phyloP scores from a whole-genome alignment of 2,329 filamentous ascomycete species.

The Diplodia sapinea region DNA sequence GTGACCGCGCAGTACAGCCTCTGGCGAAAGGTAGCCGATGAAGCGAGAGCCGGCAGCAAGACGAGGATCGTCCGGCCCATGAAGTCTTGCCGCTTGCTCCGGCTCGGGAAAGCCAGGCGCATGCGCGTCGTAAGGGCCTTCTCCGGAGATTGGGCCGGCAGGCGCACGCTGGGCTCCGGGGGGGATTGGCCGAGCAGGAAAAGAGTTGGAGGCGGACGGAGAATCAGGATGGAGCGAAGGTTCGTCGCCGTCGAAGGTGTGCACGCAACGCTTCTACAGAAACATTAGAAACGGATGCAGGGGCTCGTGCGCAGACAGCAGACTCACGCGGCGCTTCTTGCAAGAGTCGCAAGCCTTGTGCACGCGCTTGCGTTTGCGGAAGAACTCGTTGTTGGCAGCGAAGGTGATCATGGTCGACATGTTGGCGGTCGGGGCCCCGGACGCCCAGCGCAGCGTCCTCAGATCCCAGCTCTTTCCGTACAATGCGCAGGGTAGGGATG shows the following conservation, averaged over 20 bases:
- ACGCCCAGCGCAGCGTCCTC: neutral
- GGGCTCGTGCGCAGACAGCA: slow-evolving; percentile 5
- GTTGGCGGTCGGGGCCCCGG: neutral
- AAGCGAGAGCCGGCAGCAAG: slow-evolving; percentile 46
- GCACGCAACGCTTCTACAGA: slow-evolving; percentile 50
- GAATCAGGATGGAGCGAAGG: slow-evolving; percentile 32
- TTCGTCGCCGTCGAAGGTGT: slow-evolving; percentile 49
- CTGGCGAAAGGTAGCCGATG: slow-evolving; percentile 55
- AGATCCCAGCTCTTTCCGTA: slow-evolving; percentile 10
- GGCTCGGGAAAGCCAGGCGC: neutral
- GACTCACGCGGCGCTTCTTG: slow-evolving; percentile 50
- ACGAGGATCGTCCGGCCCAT: slow-evolving; percentile 33
- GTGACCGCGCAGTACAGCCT: slow-evolving; percentile 54
- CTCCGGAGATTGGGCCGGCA: neutral
- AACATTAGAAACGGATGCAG: neutral
- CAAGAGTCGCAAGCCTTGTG: slow-evolving; percentile 53
- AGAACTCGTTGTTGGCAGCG: slow-evolving; percentile 53
- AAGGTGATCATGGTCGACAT: slow-evolving; percentile 54
- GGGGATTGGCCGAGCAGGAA: slow-evolving; percentile 35
- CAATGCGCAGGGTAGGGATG: neutral
- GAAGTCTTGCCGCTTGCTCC: slow-evolving; percentile 1
- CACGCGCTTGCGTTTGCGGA: slow-evolving; percentile 52
- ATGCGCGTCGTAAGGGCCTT: neutral
- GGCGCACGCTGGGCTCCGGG: neutral
- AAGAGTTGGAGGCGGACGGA: slow-evolving; percentile 34